Conservation (phyloP, 202 grass and related monocot species). For the Hordeum pubiflorum region DNA sequence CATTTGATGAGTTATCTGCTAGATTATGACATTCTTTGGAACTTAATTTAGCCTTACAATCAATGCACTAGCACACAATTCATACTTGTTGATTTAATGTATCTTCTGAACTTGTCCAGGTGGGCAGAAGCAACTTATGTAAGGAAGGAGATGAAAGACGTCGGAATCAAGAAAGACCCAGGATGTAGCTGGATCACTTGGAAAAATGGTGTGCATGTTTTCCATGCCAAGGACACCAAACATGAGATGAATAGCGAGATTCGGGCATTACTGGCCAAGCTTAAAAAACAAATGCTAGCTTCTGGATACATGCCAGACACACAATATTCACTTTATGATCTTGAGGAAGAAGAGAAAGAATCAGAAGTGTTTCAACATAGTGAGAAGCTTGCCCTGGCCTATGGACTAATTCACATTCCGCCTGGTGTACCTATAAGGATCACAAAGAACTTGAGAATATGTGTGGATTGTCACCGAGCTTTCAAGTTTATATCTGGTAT, state of each 20-base stretch:
- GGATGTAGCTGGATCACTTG: conserved; percentile 81
- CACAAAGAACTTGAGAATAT: conserved; percentile 74
- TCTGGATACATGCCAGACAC: conserved; percentile 66
- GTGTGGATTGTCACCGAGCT: conserved; percentile 56
- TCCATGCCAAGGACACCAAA: conserved; percentile 71
- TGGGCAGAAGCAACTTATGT: conserved; percentile 71
- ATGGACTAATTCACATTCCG: conserved; percentile 73
- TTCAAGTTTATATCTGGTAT: conserved; percentile 83
- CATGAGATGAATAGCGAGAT: conserved; percentile 62
- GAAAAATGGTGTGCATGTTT: conserved; percentile 71
- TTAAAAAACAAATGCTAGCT: conserved; percentile 53
- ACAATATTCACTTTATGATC: conserved; percentile 56
- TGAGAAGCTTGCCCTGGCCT: conserved; percentile 82
- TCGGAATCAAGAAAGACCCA: conserved; percentile 70
- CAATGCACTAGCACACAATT: neutral
- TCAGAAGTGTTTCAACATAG: conserved; percentile 74
- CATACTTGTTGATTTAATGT: neutral
- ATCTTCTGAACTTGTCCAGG: conserved; percentile 23
- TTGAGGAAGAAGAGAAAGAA: conserved; percentile 88
- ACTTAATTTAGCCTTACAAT: neutral
- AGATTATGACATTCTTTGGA: neutral
- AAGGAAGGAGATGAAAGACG: conserved; percentile 61
- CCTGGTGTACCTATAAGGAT: conserved; percentile 59
- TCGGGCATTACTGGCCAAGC: conserved; percentile 45
- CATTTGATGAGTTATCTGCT: neutral